Evolutionary conservation across 495 filamentous ascomycete species (phyloP).

Genomic region (Penicillium samsonianum): DNA sequence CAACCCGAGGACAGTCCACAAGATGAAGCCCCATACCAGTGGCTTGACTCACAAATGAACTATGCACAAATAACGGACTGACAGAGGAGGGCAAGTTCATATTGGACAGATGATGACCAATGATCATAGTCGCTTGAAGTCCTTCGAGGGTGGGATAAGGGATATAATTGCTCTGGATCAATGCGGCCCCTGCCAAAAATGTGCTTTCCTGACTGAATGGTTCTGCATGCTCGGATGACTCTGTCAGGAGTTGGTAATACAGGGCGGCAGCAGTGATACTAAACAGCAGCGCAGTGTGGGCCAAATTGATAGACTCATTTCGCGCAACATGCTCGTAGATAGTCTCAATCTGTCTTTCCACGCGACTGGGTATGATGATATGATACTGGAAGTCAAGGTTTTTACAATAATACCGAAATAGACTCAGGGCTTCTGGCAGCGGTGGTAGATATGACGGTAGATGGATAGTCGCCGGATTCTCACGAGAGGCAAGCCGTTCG

Average conservation of each 20-base stretch:
- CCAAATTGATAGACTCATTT: constrained; percentile 20
- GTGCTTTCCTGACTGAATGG: constrained; percentile 29
- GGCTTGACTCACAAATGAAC: constrained; percentile 37
- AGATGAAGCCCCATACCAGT: constrained; percentile 48
- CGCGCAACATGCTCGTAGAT: constrained; percentile 31
- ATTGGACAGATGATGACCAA: constrained; percentile 37
- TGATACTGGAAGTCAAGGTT: constrained; percentile 45
- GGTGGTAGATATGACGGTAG: constrained; percentile 30
- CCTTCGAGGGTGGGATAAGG: constrained; percentile 45
- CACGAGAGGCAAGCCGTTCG: constrained; percentile 11
- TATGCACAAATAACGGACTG: constrained; percentile 36
- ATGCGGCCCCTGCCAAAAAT: constrained; percentile 35
- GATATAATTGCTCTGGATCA: constrained; percentile 39
- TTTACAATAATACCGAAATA: constrained; percentile 39
- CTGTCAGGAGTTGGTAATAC: constrained; percentile 33
- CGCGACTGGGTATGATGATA: constrained; percentile 31
- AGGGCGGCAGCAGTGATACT: constrained; percentile 40
- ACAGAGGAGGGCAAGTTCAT: constrained; percentile 29
- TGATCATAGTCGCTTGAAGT: constrained; percentile 48
- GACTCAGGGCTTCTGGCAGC: constrained; percentile 29
- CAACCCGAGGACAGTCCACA: constrained; percentile 33
- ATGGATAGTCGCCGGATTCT: constrained; percentile 27
- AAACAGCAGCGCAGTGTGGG: constrained; percentile 41
- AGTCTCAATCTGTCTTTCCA: constrained; percentile 34
- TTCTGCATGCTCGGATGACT: constrained; percentile 32